Evolutionary conservation across 352 stramenopile genomes (phyloP).

Genomic region (Pythium monospermum): DNA sequence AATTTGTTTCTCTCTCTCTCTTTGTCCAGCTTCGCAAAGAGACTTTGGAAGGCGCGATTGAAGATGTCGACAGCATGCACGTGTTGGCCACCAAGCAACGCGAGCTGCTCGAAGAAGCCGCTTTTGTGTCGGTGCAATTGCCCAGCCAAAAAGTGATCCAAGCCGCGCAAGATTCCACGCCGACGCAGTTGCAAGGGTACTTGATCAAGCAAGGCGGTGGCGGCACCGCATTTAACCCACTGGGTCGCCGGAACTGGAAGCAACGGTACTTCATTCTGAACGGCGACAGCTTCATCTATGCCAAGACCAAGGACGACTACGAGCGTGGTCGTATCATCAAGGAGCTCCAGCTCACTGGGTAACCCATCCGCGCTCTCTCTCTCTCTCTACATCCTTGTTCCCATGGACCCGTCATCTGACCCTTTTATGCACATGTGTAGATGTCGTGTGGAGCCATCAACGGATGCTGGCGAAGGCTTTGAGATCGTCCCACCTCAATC

Average conservation of each 20-base stretch:
- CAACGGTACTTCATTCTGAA: constrained; percentile 85
- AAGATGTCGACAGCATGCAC: constrained; percentile 64
- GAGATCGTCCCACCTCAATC: constrained; percentile 61
- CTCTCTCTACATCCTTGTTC: not conserved
- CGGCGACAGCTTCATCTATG: constrained; percentile 66
- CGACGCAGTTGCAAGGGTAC: constrained; percentile 72
- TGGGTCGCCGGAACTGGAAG: constrained; percentile 86
- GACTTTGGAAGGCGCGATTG: constrained; percentile 55
- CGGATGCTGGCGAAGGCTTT: constrained; percentile 77
- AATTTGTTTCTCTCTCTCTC: not conserved
- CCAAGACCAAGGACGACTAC: constrained; percentile 84
- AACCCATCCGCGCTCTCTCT: constrained; percentile 2
- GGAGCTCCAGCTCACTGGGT: constrained; percentile 75
- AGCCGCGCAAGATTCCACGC: constrained; percentile 60
- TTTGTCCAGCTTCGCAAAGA: constrained; percentile 62
- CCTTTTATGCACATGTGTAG: too few species aligned
- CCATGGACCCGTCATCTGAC: not conserved
- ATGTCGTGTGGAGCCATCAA: constrained; percentile 65
- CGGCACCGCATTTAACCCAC: constrained; percentile 67
- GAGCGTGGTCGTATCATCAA: constrained; percentile 85
- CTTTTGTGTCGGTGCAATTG: constrained; percentile 77
- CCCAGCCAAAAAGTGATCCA: constrained; percentile 77
- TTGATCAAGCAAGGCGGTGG: constrained; percentile 84
- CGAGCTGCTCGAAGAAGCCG: constrained; percentile 66
- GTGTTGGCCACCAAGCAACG: constrained; percentile 61